Conservation (phyloP, 1,139 yeast species). For the Meyerozyma athensensis region DNA sequence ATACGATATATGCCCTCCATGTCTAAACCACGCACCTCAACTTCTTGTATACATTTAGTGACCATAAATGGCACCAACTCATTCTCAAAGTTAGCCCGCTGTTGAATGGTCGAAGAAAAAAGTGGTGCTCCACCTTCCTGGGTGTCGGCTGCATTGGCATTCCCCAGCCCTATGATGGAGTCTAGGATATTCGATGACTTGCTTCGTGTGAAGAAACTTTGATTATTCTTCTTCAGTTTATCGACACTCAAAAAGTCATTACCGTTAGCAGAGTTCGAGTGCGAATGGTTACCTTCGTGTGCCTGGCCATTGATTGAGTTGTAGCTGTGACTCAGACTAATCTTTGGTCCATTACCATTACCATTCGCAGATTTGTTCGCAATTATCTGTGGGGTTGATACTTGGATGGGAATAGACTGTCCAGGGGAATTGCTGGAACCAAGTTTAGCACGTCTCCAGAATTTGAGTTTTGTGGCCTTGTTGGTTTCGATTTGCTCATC, state of each 20-base stretch:
- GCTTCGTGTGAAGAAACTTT: constrained; percentile 33
- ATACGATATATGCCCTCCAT: constrained; percentile 88
- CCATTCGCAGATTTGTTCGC: not conserved
- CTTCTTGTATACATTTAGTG: constrained; percentile 68
- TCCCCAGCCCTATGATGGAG: constrained; percentile 24
- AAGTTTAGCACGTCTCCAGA: constrained; percentile 51
- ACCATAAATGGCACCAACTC: constrained; percentile 65
- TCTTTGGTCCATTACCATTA: not conserved
- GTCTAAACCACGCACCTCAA: constrained; percentile 67
- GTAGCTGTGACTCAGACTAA: not conserved
- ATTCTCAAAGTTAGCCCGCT: constrained; percentile 57
- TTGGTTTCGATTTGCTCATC: constrained; percentile 38
- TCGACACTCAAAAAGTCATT: constrained; percentile 1
- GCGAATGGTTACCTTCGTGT: not conserved
- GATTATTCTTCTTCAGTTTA: constrained; percentile 8
- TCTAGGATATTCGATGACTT: constrained; percentile 47
- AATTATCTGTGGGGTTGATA: not conserved
- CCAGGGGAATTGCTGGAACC: constrained; percentile 10
- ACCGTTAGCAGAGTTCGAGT: not conserved
- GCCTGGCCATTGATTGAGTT: not conserved
- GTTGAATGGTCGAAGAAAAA: constrained; percentile 49
- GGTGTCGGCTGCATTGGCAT: constrained; percentile 9
- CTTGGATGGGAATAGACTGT: not conserved
- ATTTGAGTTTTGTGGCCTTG: constrained; percentile 44
- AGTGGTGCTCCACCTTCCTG: constrained; percentile 23